phyloP scores from a whole-genome alignment of 2,329 filamentous ascomycete genomes.

The Xylaria sp. region DNA sequence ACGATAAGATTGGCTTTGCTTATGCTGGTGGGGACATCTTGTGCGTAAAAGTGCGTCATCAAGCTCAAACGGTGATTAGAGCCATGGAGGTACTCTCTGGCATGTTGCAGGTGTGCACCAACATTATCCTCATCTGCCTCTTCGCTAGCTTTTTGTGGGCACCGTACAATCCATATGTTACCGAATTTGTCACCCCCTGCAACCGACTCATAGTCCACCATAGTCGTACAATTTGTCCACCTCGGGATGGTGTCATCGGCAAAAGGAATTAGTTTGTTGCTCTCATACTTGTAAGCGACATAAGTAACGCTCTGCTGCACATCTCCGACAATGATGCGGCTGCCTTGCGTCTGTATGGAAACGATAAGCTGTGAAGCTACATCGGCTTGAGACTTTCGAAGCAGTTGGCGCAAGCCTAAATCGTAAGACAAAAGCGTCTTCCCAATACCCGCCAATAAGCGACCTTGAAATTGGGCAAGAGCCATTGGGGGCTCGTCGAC shows the following conservation, averaged over 20 bases:
- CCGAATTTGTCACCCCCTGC: constrained; percentile 98
- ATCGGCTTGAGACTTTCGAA: constrained; percentile 87
- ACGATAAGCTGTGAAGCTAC: constrained; percentile 84
- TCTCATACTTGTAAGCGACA: constrained; percentile 89
- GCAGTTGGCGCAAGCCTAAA: constrained; percentile 87
- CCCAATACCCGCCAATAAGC: constrained; percentile 84
- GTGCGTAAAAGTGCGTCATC: constrained; percentile 86
- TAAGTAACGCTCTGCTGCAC: constrained; percentile 91
- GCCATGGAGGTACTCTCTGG: constrained; percentile 87
- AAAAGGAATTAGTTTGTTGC: constrained; percentile 92
- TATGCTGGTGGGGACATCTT: constrained; percentile 91
- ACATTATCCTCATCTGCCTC: constrained; percentile 92
- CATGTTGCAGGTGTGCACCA: constrained; percentile 88
- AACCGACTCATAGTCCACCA: constrained; percentile 97
- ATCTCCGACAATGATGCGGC: constrained; percentile 89
- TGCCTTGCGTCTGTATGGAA: constrained; percentile 86
- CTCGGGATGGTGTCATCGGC: constrained; percentile 87
- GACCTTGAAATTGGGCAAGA: constrained; percentile 91
- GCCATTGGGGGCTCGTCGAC: constrained; percentile 88
- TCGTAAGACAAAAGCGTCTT: constrained; percentile 87
- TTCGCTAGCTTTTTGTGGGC: constrained; percentile 82
- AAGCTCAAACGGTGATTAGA: constrained; percentile 83
- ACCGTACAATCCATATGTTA: constrained; percentile 91
- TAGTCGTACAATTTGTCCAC: constrained; percentile 88
- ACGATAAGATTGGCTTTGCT: constrained; percentile 89